Evolutionary conservation across 176 grass and related monocot species (phyloP).

Genomic region (sorghum (Sorghum bicolor)): Sorghum_bicolor_NCBIv3 NC_012870.2:80735501-80736000

Average conservation of each 20-base stretch:
- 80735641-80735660: neutral
- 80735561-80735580: neutral
- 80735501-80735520: neutral
- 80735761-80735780: constrained; percentile 59
- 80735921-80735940: constrained; percentile 90
- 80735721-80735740: constrained; percentile 37
- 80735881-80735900: neutral
- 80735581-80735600: neutral
- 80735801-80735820: constrained; percentile 88
- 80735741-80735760: constrained; percentile 42
- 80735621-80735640: neutral
- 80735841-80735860: constrained; percentile 8
- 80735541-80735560: neutral
- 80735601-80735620: neutral
- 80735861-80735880: neutral
- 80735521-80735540: neutral
- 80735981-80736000: constrained; percentile 97
- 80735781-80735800: constrained; percentile 79
- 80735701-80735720: neutral
- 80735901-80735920: constrained; percentile 61
- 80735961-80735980: constrained; percentile 57
- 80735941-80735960: constrained; percentile 62
- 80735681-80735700: neutral
- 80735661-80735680: neutral
- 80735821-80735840: constrained; percentile 17